Evolutionary conservation across 139 green algal species (phyloP).

Genomic region (Picochlorum sp.): DNA sequence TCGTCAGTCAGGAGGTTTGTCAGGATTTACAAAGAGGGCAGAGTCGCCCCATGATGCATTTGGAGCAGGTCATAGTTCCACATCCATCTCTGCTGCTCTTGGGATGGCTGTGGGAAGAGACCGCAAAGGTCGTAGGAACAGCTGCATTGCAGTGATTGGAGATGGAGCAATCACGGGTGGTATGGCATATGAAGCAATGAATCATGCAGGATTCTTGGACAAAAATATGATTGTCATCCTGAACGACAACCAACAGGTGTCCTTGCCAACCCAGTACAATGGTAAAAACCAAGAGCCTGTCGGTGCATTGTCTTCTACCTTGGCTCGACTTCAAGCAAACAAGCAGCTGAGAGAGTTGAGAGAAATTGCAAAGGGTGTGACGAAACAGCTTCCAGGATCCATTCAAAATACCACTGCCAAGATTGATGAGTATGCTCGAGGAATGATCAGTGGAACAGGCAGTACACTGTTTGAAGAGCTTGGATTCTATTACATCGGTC

Average conservation of each 20-base stretch:
- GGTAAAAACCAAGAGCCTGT: slow-evolving; percentile 92
- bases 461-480: slow-evolving; percentile 98
- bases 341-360: slow-evolving; percentile 88
- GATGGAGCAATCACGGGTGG: slow-evolving; percentile 98
- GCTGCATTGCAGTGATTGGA: slow-evolving; percentile 78
- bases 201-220: slow-evolving; percentile 98
- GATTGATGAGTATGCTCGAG: slow-evolving; percentile 98
- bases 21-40: slow-evolving; percentile 90
- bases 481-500: slow-evolving; percentile 99
- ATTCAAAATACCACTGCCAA: slow-evolving; percentile 91
- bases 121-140: slow-evolving; percentile 66
- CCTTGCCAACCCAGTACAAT: slow-evolving; percentile 96
- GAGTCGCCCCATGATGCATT: slow-evolving; percentile 97
- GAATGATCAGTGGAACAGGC: slow-evolving; percentile 91
- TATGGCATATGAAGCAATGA: slow-evolving; percentile 99
- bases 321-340: slow-evolving; percentile 86
- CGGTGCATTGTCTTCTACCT: slow-evolving; percentile 79
- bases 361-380: slow-evolving; percentile 94
- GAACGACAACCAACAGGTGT: slow-evolving; percentile 99
- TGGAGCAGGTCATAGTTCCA: slow-evolving; percentile 93
- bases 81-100: slow-evolving; percentile 87
- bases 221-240: slow-evolving; percentile 99
- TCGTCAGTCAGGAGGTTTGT: slow-evolving; percentile 80
- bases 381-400: slow-evolving; percentile 89
- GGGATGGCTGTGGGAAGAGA: slow-evolving; percentile 96